Base-by-base conservation (phyloP, 805 yeast genomes). In the Clavispora asparagi region DNA sequence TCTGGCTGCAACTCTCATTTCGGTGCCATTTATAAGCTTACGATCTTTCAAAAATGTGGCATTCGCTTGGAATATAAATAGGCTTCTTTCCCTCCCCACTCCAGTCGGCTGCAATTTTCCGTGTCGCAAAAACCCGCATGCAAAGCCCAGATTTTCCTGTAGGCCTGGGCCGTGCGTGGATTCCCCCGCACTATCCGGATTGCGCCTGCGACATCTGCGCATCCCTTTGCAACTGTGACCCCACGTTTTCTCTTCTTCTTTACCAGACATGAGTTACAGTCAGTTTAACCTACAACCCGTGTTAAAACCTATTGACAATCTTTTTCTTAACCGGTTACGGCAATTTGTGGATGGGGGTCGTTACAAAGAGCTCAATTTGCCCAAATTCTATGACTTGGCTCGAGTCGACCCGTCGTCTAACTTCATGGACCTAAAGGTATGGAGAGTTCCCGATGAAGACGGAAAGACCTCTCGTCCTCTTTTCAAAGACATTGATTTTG, bases 321-420 rank as follows among this genome's bases (percentile, higher is more conserved):
- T 89, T 46, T 89, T 83, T 60, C 84, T 81, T 52, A 76, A 79
- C 57, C 74, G 96, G 40, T 69, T 90, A 50, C 74, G 89, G 39
- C 95, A 85, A 55, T 89, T 89, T 71, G 79, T 79, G 39, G 84
- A 80, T 54, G 82, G 81, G n/a, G 97, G 98, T 28, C 82, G 82
- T 52, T 92, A 85, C 68, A 62, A 65, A 35, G 70, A 76, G 42
- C 69, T 90, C 56, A 89, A 88, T 63, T 70, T 92, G 32, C 95
- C 97, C 11, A 83, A 83, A 56, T 89, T 87, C 61, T 87, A 87
- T 60, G 90, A 85, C 58, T 66, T 68, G 43, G 79, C 70, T 12
- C 67, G 94, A 11, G 65, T 77, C 30, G 83, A 79, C 54, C 64
- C 65, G 45, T 65, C 54, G 62, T 63, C 52, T 44, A 68, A 27